Percentiles rank a stretch among this genome's conserved stretches.
These are phyloP conservation scores for Nitzschia sp. DNA, from an alignment of 108 stramenopile genomes.

Conservation along the genomic window DNA sequence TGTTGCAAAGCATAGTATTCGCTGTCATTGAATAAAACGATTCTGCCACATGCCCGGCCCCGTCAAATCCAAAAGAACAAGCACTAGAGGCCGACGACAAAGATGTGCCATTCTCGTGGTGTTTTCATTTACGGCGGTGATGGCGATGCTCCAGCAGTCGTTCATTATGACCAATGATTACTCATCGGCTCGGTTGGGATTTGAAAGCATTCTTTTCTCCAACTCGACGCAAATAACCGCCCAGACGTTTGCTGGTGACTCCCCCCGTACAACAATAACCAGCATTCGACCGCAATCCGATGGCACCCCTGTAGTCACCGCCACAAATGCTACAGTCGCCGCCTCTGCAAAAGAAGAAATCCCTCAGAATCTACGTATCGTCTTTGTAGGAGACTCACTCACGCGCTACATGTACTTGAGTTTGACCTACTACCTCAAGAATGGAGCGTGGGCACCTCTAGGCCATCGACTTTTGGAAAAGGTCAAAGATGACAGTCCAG, in stretches of 20 bases:
- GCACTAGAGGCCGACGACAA: not conserved
- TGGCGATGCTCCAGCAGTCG: not conserved
- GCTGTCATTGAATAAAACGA: too few relatives aligned
- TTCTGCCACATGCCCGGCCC: too few relatives aligned
- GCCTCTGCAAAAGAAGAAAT: not conserved
- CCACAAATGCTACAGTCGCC: not conserved
- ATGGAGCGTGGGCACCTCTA: conserved; percentile 9
- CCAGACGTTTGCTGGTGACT: not conserved
- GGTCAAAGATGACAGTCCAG: conserved; percentile 10
- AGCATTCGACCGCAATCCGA: not conserved
- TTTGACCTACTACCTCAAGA: conserved; percentile 30
- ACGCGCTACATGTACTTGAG: conserved; percentile 45
- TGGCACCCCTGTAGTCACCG: not conserved
- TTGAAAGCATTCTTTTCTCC: not conserved
- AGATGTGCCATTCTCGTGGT: not conserved
- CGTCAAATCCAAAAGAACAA: too few relatives aligned
- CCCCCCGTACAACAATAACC: not conserved
- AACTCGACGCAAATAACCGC: not conserved
- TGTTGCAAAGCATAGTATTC: too few relatives aligned
- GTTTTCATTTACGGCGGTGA: not conserved
- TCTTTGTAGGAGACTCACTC: conserved; percentile 49
- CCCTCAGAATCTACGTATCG: conserved; percentile 13
- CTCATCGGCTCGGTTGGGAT: not conserved
- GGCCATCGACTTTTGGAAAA: conserved; percentile 16
- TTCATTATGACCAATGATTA: not conserved